phyloP scores from a whole-genome alignment of 768 basidiomycete genomes.

The Phallus indusiatus region DNA sequence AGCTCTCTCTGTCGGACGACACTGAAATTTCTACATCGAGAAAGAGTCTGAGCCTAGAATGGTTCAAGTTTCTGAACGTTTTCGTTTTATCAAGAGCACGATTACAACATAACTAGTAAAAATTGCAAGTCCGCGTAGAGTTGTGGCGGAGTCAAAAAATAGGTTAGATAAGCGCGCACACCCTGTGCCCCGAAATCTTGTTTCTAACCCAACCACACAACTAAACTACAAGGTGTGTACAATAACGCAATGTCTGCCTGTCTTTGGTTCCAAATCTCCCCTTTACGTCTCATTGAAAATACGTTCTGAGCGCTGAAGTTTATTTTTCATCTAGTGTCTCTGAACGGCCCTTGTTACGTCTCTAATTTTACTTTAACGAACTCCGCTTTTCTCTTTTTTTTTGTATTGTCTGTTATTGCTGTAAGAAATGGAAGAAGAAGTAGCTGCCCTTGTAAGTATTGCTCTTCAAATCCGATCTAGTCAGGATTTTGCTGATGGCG shows the following conservation, averaged over 20 bases:
- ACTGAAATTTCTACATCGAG: too few relatives aligned
- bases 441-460: constrained; percentile 41
- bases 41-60: too few relatives aligned
- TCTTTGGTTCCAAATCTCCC: background rate
- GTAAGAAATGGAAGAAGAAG: constrained; percentile 52
- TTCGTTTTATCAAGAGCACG: background rate
- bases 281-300: background rate
- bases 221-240: background rate
- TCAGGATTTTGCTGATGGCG: background rate
- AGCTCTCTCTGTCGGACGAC: too few relatives aligned
- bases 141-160: background rate
- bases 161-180: background rate
- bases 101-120: background rate
- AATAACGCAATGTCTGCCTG: background rate
- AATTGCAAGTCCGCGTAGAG: background rate
- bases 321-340: background rate
- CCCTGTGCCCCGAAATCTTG: background rate
- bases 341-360: constrained; percentile 8
- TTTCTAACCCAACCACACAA: background rate
- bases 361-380: constrained; percentile 18
- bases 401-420: constrained; percentile 8
- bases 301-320: background rate
- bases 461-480: background rate
- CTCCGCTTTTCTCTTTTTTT: constrained; percentile 8
- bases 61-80: too few relatives aligned